Base-by-base conservation (phyloP, 2,329 filamentous ascomycete genomes). In the Amauroascus niger region DNA sequence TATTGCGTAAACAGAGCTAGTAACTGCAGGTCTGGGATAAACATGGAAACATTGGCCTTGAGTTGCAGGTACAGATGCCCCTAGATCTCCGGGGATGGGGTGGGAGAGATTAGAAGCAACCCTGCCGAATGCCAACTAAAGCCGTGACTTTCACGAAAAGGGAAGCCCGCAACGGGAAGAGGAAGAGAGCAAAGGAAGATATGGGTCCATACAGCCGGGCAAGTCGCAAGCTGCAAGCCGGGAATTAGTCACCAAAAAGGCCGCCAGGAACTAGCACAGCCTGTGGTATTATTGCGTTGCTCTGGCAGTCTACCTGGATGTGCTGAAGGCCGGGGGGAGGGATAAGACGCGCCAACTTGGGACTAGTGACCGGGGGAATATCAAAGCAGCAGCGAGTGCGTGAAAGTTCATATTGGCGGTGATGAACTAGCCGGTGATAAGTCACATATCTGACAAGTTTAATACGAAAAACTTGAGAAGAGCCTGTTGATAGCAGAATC, bases 51-150 rank as follows among this genome's bases (percentile, higher is more conserved):
- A 49, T 28, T 32, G 18, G 46, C 22, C 20, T 30, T 16, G 33
- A 39, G 33, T 49, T 39, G 33, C 46, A 49, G 46, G 33, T 39
- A 39, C 32, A 49, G 11, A 37, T 28, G 20, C 33, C n/a, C n/a
- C n/a, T 39, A 26, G 33, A 22, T 26, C 33, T 3, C 32, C 20
- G 11, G 45, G 22, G 22, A 11, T 9, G 22, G 20, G 6, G 4
- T 13, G 16, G 14, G 28, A 20, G n/a, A 11, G 9, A 33, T 5
- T 13, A 33, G 16, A 8, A 18, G 16, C n/a, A 33, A 13, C 26
- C 33, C n/a, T 16, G 26, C 6, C 5, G 14, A 18, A 5, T 32
- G 30, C 18, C 30, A 48, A 35, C 14, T 26, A 6, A n/a, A 37
- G 30, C 43, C 16, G 30, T 14, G 2, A 5, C 43, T 2, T 45